Base-by-base conservation (phyloP, 1,284 basidiomycete genomes). In the Ceratobasidium theobromae region DNA sequence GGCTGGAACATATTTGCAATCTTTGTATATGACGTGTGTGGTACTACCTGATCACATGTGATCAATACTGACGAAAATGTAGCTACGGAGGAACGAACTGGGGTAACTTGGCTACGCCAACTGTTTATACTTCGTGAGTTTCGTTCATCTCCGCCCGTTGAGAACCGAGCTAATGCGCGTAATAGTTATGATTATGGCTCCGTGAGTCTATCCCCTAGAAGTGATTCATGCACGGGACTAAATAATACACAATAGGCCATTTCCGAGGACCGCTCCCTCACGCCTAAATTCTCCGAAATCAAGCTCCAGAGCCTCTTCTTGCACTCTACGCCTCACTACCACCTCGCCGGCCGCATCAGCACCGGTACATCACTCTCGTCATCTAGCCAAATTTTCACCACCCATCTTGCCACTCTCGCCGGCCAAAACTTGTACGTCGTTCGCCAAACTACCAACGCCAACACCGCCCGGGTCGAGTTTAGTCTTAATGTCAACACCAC, bases 11-110 rank as follows among this genome's bases (percentile, higher is more conserved):
- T 72, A 73, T 21, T 72, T 78, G 18, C 77, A 78, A 66, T 78
- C 77, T 45, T 71, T 80, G 1, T 79, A 80, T 54, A 79, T 80
- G 53, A 66, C 57, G 53, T 62, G 67, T 62, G 52, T 53, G 28
- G 12, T 27, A 43, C n/a, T n/a, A 48, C 4, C 18, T 14, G 30
- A 38, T 4, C 23, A 6, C 35, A n/a, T 30, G 9, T 18, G 14
- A 43, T 14, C 3, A 28, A 16, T 32, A 21, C 5, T 64, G 18
- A 18, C 43, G 18, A 45, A 21, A 38, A 38, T 18, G 57, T 76
- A 76, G 76, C 6, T 80, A 78, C 53, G 80, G 79, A 9, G 80
- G 79, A 0, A 81, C 80, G 4, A 80, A 80, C 65, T 81, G 80
- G 80, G 80, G 79, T 1, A 79, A 81, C 53, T 68, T 77, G 73